A percentile compares a stretch with the other conserved stretches of the same genome.
These are phyloP conservation scores for Alternaria novae-zelandiae DNA, from an alignment of 2,329 filamentous ascomycete genomes.

Conservation along the genomic window DNA sequence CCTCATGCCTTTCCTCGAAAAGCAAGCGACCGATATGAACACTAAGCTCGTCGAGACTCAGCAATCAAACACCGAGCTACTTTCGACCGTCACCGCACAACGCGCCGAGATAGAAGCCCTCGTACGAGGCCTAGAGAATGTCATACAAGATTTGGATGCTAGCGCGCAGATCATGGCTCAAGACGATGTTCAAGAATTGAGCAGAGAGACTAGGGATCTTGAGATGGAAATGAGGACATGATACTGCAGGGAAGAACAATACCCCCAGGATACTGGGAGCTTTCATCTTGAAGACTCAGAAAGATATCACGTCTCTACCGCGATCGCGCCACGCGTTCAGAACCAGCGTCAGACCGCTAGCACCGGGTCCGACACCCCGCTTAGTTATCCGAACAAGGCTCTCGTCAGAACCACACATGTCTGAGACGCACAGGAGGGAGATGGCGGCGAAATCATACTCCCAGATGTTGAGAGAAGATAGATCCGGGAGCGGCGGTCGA, in stretches of 20 bases:
- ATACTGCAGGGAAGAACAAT: background rate
- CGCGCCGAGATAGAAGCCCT: constrained; percentile 63
- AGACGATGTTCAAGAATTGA: constrained; percentile 45
- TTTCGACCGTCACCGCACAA: constrained; percentile 60
- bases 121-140: constrained; percentile 60
- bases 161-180: constrained; percentile 51
- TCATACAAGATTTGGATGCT: constrained; percentile 64
- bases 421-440: background rate
- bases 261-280: background rate
- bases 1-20: constrained; percentile 61
- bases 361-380: background rate
- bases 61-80: constrained; percentile 59
- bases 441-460: background rate
- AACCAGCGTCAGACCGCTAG: background rate
- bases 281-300: background rate
- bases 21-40: constrained; percentile 58
- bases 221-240: constrained; percentile 47
- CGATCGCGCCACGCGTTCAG: background rate
- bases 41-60: constrained; percentile 58
- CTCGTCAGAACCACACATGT: background rate
- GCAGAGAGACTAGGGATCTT: constrained; percentile 43
- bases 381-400: background rate
- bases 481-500: background rate
- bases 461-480: background rate
- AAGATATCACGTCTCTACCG: background rate